Percentiles rank a stretch among this genome's conserved stretches.
phyloP scores from a whole-genome alignment of 179 eudicot genomes.

The Gypsophila paniculata region DNA sequence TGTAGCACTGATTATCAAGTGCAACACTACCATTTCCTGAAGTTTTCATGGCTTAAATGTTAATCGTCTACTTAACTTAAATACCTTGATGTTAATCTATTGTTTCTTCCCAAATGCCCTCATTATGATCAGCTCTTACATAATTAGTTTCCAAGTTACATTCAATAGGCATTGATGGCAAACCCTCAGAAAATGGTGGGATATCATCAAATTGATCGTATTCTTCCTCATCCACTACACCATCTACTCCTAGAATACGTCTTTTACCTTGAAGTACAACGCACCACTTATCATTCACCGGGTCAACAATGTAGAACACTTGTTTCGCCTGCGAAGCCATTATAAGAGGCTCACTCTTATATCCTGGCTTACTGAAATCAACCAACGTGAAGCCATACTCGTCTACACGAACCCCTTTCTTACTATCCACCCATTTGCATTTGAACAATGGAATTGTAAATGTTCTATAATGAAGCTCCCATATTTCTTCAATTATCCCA shows the following conservation, averaged over 20 bases:
- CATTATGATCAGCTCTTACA: neutral
- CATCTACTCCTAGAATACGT: too few relatives aligned
- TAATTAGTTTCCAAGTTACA: neutral
- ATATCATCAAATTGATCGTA: conserved; percentile 3
- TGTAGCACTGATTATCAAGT: too few relatives aligned
- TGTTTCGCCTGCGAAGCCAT: neutral
- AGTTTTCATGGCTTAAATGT: too few relatives aligned
- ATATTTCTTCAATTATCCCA: conserved; percentile 7
- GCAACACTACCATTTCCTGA: too few relatives aligned
- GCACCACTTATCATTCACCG: too few relatives aligned
- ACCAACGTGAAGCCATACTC: neutral
- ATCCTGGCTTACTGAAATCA: neutral
- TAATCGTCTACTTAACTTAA: too few relatives aligned
- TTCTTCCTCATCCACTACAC: too few relatives aligned
- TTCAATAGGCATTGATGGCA: neutral
- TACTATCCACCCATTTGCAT: conserved; percentile 5
- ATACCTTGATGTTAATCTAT: neutral
- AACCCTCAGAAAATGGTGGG: conserved; percentile 1
- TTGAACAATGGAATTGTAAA: neutral
- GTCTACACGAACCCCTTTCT: neutral
- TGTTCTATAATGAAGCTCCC: neutral
- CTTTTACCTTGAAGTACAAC: too few relatives aligned
- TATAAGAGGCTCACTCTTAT: neutral
- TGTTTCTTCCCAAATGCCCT: neutral
- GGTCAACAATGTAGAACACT: neutral